These are phyloP conservation scores for Globisporangium spiculum DNA, from an alignment of 352 stramenopile species.

Conservation along the genomic window DNA sequence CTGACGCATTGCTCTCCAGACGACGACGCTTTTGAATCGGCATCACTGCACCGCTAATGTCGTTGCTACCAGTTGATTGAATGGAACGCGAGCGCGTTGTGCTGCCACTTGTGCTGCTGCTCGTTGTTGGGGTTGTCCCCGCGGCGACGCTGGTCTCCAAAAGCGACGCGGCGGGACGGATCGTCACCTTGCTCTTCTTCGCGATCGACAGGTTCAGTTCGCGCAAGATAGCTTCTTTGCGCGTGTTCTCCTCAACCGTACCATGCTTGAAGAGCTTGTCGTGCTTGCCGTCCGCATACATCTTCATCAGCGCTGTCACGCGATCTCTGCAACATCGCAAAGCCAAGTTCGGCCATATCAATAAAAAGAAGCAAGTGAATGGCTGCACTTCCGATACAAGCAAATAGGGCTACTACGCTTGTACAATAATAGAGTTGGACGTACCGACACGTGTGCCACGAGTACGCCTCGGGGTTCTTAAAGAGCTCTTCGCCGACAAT, in stretches of 20 bases:
- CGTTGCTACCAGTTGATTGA: background rate
- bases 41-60: background rate
- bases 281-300: constrained; percentile 75
- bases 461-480: constrained; percentile 70
- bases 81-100: constrained; percentile 4
- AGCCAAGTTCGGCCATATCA: background rate
- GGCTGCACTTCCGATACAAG: background rate
- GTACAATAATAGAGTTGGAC: constrained; percentile 8
- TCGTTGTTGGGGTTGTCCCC: constrained; percentile 6
- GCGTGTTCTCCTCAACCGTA: constrained; percentile 59
- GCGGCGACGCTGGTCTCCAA: constrained; percentile 21
- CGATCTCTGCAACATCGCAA: constrained; percentile 39
- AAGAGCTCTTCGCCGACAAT: constrained; percentile 55
- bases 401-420: background rate
- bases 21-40: constrained; percentile 20
- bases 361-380: background rate
- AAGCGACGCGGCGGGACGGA: constrained; percentile 17
- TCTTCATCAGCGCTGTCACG: constrained; percentile 73
- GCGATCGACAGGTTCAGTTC: constrained; percentile 54
- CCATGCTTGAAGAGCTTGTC: constrained; percentile 85
- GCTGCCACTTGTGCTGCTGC: background rate
- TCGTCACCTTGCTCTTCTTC: constrained; percentile 42
- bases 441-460: constrained; percentile 81
- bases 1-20: constrained; percentile 7
- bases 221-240: constrained; percentile 63